Evolutionary conservation across 306 rosid species (phyloP).

Genomic region (Inga leiocalycina): DNA sequence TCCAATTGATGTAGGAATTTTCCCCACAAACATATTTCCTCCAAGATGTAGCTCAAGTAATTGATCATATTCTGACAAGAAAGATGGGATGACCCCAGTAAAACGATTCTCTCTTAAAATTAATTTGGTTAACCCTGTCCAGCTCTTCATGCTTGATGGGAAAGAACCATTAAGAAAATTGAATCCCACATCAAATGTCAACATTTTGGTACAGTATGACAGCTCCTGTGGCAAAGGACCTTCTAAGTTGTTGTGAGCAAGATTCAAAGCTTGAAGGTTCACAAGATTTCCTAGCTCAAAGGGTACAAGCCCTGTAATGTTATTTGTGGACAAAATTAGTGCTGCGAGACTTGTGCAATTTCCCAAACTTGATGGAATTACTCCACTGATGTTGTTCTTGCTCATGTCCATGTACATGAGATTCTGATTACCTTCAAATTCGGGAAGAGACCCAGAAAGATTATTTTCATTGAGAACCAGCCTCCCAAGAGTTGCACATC

Average conservation of each 20-base stretch:
- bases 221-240: constrained; percentile 71
- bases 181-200: constrained; percentile 62
- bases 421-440: constrained; percentile 38
- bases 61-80: constrained; percentile 48
- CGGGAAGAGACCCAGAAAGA: constrained; percentile 65
- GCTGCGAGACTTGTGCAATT: constrained; percentile 52
- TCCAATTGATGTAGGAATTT: constrained; percentile 66
- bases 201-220: constrained; percentile 57
- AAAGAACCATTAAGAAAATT: constrained; percentile 69
- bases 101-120: constrained; percentile 67
- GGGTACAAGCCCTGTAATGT: constrained; percentile 57
- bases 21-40: constrained; percentile 73
- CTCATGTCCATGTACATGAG: constrained; percentile 55
- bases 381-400: constrained; percentile 53
- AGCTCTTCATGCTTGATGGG: constrained; percentile 60
- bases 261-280: constrained; percentile 47
- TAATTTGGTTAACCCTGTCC: constrained; percentile 53
- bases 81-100: constrained; percentile 57
- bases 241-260: constrained; percentile 61
- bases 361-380: constrained; percentile 67
- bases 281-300: constrained; percentile 64
- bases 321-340: constrained; percentile 57
- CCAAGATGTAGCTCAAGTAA: constrained; percentile 71
- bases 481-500: constrained; percentile 67
- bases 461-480: constrained; percentile 52